phyloP scores from a whole-genome alignment of 2,329 filamentous ascomycete genomes.

The Trichothecium roseum region DNA sequence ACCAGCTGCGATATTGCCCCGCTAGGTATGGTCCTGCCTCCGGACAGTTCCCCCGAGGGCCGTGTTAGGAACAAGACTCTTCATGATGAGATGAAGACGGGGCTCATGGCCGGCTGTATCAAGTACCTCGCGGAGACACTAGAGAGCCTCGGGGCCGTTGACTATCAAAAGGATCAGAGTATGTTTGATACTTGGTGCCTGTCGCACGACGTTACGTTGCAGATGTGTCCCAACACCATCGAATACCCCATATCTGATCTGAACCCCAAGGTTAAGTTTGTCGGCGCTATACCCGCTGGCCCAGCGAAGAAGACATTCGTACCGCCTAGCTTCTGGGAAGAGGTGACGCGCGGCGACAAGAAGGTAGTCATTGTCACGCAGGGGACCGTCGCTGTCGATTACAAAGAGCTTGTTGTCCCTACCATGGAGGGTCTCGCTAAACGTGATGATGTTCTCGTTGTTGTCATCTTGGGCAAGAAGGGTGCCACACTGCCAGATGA shows the following conservation, averaged over 20 bases:
- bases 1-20: conserved; percentile 27
- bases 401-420: conserved; percentile 31
- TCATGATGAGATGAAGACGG: conserved; percentile 11
- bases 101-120: conserved; percentile 12
- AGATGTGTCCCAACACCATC: conserved; percentile 26
- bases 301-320: conserved; percentile 14
- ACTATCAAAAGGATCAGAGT: conserved; percentile 4
- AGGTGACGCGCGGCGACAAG: conserved; percentile 21
- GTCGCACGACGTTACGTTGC: conserved; percentile 21
- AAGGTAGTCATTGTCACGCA: conserved; percentile 35
- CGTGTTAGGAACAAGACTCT: conserved; percentile 20
- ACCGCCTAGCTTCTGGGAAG: conserved; percentile 35
- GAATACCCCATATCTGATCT: conserved; percentile 27
- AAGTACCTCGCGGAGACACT: conserved; percentile 15
- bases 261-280: conserved; percentile 27
- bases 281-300: conserved; percentile 28
- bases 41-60: conserved; percentile 23
- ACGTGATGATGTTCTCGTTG: conserved; percentile 25
- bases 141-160: conserved; percentile 17
- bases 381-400: conserved; percentile 30
- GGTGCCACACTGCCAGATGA: conserved; percentile 12
- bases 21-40: conserved; percentile 25
- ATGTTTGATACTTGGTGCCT: conserved; percentile 17
- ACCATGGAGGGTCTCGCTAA: conserved; percentile 29
- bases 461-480: conserved; percentile 18